These are phyloP conservation scores for Wolfiporia cocos DNA, from an alignment of 1,284 basidiomycete species.

Conservation along the genomic window DNA sequence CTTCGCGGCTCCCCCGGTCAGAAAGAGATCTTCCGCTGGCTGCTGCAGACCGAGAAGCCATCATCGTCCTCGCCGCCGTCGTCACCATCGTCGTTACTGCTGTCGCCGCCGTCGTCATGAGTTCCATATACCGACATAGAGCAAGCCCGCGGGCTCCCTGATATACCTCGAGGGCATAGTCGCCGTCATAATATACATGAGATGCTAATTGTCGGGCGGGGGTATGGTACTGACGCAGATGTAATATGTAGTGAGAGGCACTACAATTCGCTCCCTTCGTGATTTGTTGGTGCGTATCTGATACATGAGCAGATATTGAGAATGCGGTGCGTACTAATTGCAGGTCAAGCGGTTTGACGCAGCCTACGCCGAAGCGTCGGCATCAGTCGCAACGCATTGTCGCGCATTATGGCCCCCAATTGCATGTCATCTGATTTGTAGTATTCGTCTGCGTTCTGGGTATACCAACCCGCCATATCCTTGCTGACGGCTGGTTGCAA, in stretches of 20 bases:
- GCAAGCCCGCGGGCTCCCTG: too few species aligned
- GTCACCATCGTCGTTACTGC: too few species aligned
- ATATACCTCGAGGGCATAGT: too few species aligned
- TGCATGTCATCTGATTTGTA: constrained; percentile 25
- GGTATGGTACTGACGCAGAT: neutral
- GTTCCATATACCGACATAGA: too few species aligned
- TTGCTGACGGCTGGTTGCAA: constrained; percentile 55
- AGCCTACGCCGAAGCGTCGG: neutral
- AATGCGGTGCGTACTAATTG: too few species aligned
- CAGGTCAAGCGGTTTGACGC: too few species aligned
- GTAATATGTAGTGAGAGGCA: neutral
- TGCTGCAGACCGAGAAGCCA: constrained; percentile 26
- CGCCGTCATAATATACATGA: neutral
- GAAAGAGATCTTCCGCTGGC: constrained; percentile 60
- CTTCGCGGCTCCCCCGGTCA: constrained; percentile 48
- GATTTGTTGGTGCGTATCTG: too few species aligned
- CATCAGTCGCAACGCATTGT: constrained; percentile 35
- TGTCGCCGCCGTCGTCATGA: too few species aligned
- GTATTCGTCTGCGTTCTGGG: constrained; percentile 40
- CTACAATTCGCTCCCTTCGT: too few species aligned
- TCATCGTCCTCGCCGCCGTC: neutral
- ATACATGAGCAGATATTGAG: too few species aligned
- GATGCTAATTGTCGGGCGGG: neutral
- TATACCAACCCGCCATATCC: constrained; percentile 53
- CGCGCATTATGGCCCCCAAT: constrained; percentile 15